A percentile compares a stretch with the other conserved stretches of the same genome.
Conservation (phyloP, 2,329 filamentous ascomycete genomes). For the Ustilaginoidea virens region DNA sequence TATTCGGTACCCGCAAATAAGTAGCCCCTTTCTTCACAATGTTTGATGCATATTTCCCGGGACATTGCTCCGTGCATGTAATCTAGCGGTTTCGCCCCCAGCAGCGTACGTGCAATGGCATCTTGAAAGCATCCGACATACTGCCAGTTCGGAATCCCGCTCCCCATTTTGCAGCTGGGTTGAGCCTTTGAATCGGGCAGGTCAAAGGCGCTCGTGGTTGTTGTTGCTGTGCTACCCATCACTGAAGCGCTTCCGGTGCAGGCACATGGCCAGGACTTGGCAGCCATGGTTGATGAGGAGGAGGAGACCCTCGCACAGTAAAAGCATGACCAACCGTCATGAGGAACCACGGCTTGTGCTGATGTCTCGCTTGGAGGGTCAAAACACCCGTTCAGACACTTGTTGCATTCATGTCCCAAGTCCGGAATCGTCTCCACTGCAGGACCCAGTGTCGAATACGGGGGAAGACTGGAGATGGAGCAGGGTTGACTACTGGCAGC, state of each 20-base stretch:
- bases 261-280: no score
- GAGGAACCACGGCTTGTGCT: constrained; percentile 13
- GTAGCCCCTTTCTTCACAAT: constrained; percentile 26
- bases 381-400: constrained; percentile 17
- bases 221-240: no score
- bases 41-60: constrained; percentile 29
- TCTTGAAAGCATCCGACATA: constrained; percentile 19
- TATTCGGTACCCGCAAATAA: constrained; percentile 34
- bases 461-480: background rate
- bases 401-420: constrained; percentile 12
- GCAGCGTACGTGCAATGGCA: constrained; percentile 8
- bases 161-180: background rate
- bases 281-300: constrained; percentile 7
- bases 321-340: constrained; percentile 16
- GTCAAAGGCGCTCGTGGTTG: no score
- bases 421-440: constrained; percentile 10
- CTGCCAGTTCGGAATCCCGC: constrained; percentile 9
- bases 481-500: background rate
- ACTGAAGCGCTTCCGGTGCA: no score
- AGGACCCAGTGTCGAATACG: background rate
- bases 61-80: constrained; percentile 25
- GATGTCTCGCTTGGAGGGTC: constrained; percentile 17
- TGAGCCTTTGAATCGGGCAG: background rate
- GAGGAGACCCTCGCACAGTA: constrained; percentile 16
- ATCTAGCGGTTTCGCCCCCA: constrained; percentile 10